Conservation (phyloP, 208 protist genomes). For the Acanthamoeba royreba region DNA sequence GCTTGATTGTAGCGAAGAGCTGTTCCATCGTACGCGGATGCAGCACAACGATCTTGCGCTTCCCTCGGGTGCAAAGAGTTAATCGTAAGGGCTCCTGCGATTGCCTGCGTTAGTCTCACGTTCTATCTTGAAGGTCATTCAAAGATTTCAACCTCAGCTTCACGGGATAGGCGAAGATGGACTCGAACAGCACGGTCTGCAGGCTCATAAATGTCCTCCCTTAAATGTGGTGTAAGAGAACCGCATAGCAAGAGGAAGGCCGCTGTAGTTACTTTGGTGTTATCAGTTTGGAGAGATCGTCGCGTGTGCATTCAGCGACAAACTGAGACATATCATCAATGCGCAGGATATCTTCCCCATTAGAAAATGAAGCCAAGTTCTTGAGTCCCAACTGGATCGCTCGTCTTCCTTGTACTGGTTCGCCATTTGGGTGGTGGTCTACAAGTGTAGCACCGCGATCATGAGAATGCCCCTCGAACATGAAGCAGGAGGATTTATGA, state of each 20-base stretch:
- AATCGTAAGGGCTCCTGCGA: background rate
- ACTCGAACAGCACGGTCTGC: background rate
- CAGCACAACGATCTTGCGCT: background rate
- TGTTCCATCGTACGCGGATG: background rate
- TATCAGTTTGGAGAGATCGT: background rate
- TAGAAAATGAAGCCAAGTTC: background rate
- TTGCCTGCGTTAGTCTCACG: background rate
- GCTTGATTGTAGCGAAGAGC: background rate
- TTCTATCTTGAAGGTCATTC: background rate
- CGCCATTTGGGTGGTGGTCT: slow-evolving; percentile 54
- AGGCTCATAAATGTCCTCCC: background rate
- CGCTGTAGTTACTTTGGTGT: background rate
- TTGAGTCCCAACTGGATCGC: slow-evolving; percentile 74
- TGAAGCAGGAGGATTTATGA: background rate
- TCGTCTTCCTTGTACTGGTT: slow-evolving; percentile 2
- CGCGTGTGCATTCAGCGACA: slow-evolving; percentile 16
- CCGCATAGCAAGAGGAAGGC: background rate
- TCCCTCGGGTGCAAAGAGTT: background rate
- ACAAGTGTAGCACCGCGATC: no score
- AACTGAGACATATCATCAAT: slow-evolving; percentile 58
- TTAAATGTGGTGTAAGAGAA: background rate
- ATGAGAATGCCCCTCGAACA: background rate
- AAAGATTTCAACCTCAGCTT: background rate
- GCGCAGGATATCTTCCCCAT: slow-evolving; percentile 33
- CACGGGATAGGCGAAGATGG: background rate